Evolutionary conservation across 371 early-diverging fungal genomes (phyloP), one percentile per base, ranked within the genome.

Genomic region (Coemansia sp.): DNA sequence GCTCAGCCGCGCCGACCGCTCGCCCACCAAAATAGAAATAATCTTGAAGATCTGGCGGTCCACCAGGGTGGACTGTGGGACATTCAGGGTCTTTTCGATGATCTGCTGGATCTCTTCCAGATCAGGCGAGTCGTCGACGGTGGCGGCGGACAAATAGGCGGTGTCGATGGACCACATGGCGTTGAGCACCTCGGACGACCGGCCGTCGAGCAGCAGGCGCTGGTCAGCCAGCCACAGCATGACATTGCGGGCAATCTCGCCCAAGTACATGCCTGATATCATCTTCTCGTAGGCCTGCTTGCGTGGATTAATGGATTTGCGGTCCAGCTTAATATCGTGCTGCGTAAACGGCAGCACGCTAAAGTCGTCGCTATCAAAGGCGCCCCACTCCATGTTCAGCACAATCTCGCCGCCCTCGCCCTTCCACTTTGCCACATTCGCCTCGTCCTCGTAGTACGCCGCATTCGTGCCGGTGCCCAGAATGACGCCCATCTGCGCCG

Each of bases 401-500:
- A 93, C 88, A 92, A 97, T 95, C 71, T 93, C 90, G 59, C 73
- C 73, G 56, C 61, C 58, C 22, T 63, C 47, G 73, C 76, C 66
- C 91, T 89, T 63, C 93, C 82, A 68, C 86, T 82, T 82, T 91
- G 93, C 67, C 90, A 90, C 75, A 90, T 93, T 69, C 45, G 69
- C 31, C 39, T 70, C 57, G 45, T 74, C 45, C 66, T 81, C 81
- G 64, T 72, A 77, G 68, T 81, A 81, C 27, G 96, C 95, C 18
- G 95, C 95, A 71, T 99, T 99, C 51, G 95, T 88, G 39, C 99
- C 99, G 4, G 99, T 99, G 68, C 99, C 99, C 5, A 97, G 82
- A 65, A 96, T 95, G 61, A 95, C 87, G 66, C 95, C 97, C 71
- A 94, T 85, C 72, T 86, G 77, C 40, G 95, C 92, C 34, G 85